Base-by-base conservation (phyloP, 164 flowering plant species). In the Aristolochia fimbriata region DNA sequence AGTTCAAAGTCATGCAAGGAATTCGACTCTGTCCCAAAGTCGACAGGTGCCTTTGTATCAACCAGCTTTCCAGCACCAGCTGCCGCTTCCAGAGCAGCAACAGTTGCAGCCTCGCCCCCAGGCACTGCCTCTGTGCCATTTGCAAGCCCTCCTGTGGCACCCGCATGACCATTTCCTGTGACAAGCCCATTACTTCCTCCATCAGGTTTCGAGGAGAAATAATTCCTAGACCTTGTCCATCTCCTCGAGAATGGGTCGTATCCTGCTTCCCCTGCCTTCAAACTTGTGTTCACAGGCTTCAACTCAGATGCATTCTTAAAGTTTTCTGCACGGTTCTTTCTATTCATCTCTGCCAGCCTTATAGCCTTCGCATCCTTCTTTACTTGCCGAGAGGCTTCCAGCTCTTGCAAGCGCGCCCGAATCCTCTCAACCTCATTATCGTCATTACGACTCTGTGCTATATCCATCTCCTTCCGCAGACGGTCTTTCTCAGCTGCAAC, bases 201-300 rank as follows among this genome's bases (percentile, higher is more conserved):
- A 19, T 43, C 76, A 55, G 78, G 63, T 57, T 84, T 81, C 9
- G 86, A 59, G 23, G 71, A 78, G 67, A 83, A 90, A 70, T 91
- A 90, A 62, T 93, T 93, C 65, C 72, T 81, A 1, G 96, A 91
- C 55, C 96, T 73, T 10, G 96, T 91, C 97, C 95, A 90, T 71
- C 99, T 80, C 73, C 97, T 82, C 11, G 99, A 88, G 69, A 91
- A 93, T 12, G 97, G 99, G 61, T 93, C 97, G 67, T 93, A 90
- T 10, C 96, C 99, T 1, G 90, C 97, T 66, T 93, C 96, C 16
- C 96, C 99, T 8, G 85, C 89, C 73, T 90, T 87, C 64, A 90
- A 69, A 61, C 77, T 61, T 10, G 82, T 72, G 64, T 80, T 87
- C 8, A 78, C 73, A 0, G 87, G 85, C 70, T 78, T 90, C 63